These are phyloP conservation scores for Chalciporus piperatus DNA, from an alignment of 768 basidiomycete genomes.

Conservation along the genomic window DNA sequence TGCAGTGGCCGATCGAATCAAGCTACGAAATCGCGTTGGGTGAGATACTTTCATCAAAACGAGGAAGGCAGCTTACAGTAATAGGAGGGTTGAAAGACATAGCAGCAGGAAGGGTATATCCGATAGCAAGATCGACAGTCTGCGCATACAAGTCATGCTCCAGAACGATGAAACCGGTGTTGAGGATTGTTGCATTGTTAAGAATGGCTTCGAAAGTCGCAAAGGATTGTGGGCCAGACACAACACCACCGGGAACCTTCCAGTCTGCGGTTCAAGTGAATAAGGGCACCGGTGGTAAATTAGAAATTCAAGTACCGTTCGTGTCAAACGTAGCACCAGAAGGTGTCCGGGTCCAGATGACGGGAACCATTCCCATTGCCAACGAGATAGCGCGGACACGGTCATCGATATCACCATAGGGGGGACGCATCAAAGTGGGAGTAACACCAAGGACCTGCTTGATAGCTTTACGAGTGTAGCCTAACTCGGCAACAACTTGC, in stretches of 20 bases:
- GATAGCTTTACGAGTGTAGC: conserved; percentile 88
- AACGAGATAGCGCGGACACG: conserved; percentile 87
- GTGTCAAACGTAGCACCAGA: conserved; percentile 62
- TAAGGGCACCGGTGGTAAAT: not conserved
- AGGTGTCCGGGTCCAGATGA: conserved; percentile 82
- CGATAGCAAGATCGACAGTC: conserved; percentile 87
- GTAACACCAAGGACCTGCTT: conserved; percentile 71
- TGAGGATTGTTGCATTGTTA: conserved; percentile 55
- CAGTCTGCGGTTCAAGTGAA: conserved; percentile 55
- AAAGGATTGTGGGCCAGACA: conserved; percentile 62
- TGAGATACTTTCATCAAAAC: not conserved
- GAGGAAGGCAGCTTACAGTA: conserved; percentile 44
- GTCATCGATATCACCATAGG: conserved; percentile 87
- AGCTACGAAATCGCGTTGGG: conserved; percentile 37
- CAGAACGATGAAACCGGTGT: conserved; percentile 82
- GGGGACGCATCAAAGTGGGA: conserved; percentile 76
- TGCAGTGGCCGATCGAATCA: conserved; percentile 78
- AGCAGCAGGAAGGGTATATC: conserved; percentile 81
- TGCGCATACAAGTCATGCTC: conserved; percentile 84
- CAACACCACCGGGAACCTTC: conserved; percentile 78
- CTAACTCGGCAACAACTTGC: conserved; percentile 89
- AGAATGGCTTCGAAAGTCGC: conserved; percentile 74
- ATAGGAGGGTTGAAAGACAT: conserved; percentile 62
- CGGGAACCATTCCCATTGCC: conserved; percentile 88
- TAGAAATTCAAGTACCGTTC: conserved; percentile 45